phyloP scores from a whole-genome alignment of 768 basidiomycete species.

The Amanita inopinata region DNA sequence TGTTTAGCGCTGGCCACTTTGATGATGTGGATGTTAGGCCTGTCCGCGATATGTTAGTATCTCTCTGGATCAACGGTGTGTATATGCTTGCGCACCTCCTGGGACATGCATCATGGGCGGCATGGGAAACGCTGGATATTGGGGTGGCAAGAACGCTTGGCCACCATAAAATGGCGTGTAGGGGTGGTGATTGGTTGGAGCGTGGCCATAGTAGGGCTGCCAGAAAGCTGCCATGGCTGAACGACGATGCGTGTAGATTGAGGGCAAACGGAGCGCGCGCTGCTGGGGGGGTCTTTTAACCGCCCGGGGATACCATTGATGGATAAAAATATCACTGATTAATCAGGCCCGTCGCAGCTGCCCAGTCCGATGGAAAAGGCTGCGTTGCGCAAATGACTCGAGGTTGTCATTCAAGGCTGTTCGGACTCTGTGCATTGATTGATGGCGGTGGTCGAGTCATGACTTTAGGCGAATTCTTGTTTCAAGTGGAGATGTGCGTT shows the following conservation, averaged over 20 bases:
- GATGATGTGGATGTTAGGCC: conserved; percentile 13
- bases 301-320: background rate
- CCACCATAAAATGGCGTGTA: conserved; percentile 1
- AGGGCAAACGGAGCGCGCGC: background rate
- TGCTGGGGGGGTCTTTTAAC: background rate
- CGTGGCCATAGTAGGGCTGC: background rate
- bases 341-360: too few species aligned
- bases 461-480: too few species aligned
- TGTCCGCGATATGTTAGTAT: background rate
- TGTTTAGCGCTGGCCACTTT: conserved; percentile 43
- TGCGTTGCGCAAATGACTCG: too few species aligned
- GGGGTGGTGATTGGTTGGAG: background rate
- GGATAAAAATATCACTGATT: too few species aligned
- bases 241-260: background rate
- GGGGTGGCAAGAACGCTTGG: background rate
- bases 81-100: background rate
- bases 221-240: conserved; percentile 1
- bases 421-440: too few species aligned
- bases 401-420: too few species aligned
- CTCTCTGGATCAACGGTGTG: background rate
- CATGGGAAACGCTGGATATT: background rate
- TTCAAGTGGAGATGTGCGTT: too few species aligned
- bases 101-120: background rate
- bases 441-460: too few species aligned
- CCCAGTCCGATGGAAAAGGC: too few species aligned